Base-by-base conservation (phyloP, 1,284 basidiomycete genomes). In the Testicularia cyperi region DNA sequence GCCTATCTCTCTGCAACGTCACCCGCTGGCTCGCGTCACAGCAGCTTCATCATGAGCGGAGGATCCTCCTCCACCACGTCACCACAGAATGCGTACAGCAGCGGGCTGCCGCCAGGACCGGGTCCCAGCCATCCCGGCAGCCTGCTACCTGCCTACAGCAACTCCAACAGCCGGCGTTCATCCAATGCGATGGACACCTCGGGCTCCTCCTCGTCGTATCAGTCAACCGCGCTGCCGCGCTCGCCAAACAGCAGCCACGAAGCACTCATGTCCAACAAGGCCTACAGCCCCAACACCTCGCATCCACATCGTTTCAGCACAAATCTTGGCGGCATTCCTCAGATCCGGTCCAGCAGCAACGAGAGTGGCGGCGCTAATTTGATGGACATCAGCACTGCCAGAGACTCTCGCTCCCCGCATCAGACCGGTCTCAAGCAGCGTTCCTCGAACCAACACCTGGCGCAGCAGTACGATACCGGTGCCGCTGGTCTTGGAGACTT, bases 151-250 rank as follows among this genome's bases (percentile, higher is more conserved):
- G 31, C 51, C 5, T 55, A 55, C 52, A 55, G 47, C 44, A 56
- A 44, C 29, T 24, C 26, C 21, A 41, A 49, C 38, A 63, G 53
- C 33, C 60, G 53, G 5, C 60, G 53, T 25, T 63, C 60, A 4
- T 57, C 60, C 18, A 61, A 61, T 19, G 53, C 60, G 15, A 63
- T 63, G 57, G 57, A 61, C 37, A 61, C 49, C 8, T 63, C 53
- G 14, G 42, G 38, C 33, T 57, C 60, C 8, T n/a, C n/a, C n/a
- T n/a, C n/a, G n/a, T 56, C 60, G 6, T 40, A 30, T 16, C 25
- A 13, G 5, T 15, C 26, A 5, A 16, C 13, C 25, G n/a, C 7
- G 15, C 5, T 19, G 36, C 24, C 36, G 6, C 26, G 38, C 6
- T 40, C 38, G 20, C 38, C 38, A 4, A 15, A 5, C 26, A 8